Base-by-base conservation (phyloP, 2,329 filamentous ascomycete genomes). In the Raffaelea deltoideospora region DNA sequence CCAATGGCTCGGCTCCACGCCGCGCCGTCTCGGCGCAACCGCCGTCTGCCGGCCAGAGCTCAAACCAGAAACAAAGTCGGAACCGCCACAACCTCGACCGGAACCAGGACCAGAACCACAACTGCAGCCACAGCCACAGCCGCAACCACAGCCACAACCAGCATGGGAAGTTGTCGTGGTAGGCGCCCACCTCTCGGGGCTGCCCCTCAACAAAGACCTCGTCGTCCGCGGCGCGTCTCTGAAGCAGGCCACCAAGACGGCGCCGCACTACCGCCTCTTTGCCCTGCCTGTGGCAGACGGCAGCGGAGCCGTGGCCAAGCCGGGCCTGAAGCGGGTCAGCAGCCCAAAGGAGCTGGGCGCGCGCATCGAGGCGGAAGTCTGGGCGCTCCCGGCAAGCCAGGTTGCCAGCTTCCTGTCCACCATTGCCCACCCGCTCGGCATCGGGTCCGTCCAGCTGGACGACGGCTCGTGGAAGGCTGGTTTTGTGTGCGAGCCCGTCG, bases 401-500 rank as follows among this genome's bases (percentile, higher is more conserved):
- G 29, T 59, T 5, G 53, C 48, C 5, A 50, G 47, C 35, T 57
- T 60, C 17, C 8, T 37, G 14, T 24, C 38, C 5, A 56, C 55
- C 0, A 48, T 60, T 3, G 44, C 52, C 5, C 45, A 49, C 5
- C 58, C 56, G 3, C 48, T 60, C 1, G 51, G 48, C 5, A 50
- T 60, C 7, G 58, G 58, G 2, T 53, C 50, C 0, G 35, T 60
- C 11, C 53, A 60, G 43, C 47, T 60, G 1, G 27, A 34, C 0
- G 48, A 57, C 28, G 51, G 52, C 2, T 43, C 45, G 6, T 59
- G 56, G 57, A 46, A 53, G 5, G 48, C 39, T 13, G 55, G 57
- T 0, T 57, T 60, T 31, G 47, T 60, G 2, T 60, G 58, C 28
- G 56, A 60, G 40, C 54, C 53, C 2, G 37, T 46, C 4, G 56